A percentile compares a stretch with the other conserved stretches of the same genome.
Conservation (phyloP, 225 moss, liverwort and hornwort genomes). For the Marchantia polymorpha region DNA sequence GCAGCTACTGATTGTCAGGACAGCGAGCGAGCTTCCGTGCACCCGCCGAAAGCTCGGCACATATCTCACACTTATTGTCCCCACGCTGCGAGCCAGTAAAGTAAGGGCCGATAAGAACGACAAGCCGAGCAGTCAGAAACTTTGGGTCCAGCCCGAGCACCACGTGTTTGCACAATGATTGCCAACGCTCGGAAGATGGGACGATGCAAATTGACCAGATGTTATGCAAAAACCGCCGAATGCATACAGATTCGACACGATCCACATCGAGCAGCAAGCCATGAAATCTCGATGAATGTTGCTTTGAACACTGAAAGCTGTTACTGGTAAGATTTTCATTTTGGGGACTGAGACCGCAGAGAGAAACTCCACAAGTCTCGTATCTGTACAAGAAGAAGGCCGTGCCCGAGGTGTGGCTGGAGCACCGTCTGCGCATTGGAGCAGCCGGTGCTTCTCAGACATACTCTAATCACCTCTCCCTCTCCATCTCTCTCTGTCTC, state of each 20-base stretch:
- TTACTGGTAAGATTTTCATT: not conserved
- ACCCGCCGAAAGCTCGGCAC: not conserved
- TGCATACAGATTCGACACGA: not conserved
- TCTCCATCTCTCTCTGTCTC: too few relatives aligned
- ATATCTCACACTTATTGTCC: not conserved
- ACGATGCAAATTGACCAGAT: not conserved
- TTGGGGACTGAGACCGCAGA: not conserved
- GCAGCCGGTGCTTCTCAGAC: not conserved
- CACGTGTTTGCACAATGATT: not conserved
- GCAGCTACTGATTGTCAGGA: not conserved
- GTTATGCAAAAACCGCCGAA: not conserved
- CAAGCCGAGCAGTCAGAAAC: not conserved
- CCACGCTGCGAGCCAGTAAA: not conserved
- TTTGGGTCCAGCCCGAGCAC: not conserved
- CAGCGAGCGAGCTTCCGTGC: not conserved
- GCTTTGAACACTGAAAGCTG: not conserved
- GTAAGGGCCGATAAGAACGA: not conserved
- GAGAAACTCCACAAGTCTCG: not conserved
- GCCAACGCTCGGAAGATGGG: not conserved
- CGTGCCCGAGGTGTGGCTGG: not conserved
- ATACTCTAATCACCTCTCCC: not conserved
- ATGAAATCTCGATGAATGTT: not conserved
- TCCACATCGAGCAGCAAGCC: not conserved
- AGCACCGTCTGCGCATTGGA: not conserved
- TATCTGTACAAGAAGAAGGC: conserved; percentile 7